Base-by-base conservation (phyloP, 2,329 filamentous ascomycete species). In the Celoporthe dispersa region DNA sequence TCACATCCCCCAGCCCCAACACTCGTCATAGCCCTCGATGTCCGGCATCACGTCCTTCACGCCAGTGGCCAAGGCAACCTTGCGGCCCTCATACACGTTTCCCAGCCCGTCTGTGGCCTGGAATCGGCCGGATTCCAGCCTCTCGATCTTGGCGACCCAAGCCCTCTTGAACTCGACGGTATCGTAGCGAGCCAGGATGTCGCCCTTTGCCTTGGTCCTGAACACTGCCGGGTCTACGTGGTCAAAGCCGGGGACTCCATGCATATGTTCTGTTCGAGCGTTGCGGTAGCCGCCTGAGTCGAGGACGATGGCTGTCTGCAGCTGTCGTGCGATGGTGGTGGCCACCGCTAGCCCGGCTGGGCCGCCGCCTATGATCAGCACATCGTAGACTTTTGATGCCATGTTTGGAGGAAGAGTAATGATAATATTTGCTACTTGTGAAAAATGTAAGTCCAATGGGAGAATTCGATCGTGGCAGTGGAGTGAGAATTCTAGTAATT, bases 31-130 rank as follows among this genome's bases (percentile, higher is more conserved):
- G 0, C 88, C 88, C 2, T 80, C 75, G 2, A 89, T 84, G 19
- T 84, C 80, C 0, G 84, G 85, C 41, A 85, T 75, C 0, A 86
- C 73, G 72, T 91, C 88, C 33, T 75, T 77, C 0, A 86, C 80
- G 0, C 89, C 88, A 0, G 80, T 87, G 0, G 86, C 88, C 0
- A 91, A 77, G 0, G 88, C 83, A 1, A 91, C 67, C 70, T 87
- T 90, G 62, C 80, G 80, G 0, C 87, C 87, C 12, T 76, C 73
- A 73, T 84, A 90, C 0, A 73, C 75, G 2, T 76, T 74, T 0
- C 85, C 86, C 51, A 48, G 57, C 33, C 70, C 67, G 70, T 88
- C 87, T 1, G 74, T 74, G 7, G 80, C 76, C 12, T 64, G 48
- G 39, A 72, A 72, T 6, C 57, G 53, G 16, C 71, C 68, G 3